Evolutionary conservation across 352 stramenopile genomes (phyloP).

Genomic region (Achlya hypogyna): DNA sequence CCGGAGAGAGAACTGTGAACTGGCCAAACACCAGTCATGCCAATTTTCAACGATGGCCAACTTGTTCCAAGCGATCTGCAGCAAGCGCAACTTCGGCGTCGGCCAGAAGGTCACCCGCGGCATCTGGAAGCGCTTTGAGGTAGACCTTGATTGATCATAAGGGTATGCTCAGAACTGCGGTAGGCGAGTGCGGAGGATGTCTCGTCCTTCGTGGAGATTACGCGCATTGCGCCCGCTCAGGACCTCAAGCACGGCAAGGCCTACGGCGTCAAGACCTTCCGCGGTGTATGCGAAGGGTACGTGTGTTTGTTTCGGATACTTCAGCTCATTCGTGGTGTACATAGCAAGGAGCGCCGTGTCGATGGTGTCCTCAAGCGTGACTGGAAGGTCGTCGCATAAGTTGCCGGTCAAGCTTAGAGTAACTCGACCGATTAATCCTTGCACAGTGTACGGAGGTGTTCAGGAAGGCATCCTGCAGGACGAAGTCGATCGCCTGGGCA

Average conservation of each 20-base stretch:
- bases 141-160: not conserved
- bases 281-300: slow-evolving; percentile 31
- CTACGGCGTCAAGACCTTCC: slow-evolving; percentile 72
- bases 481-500: too few relatives aligned
- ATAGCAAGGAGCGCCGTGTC: slow-evolving; percentile 16
- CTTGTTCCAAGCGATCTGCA: slow-evolving; percentile 65
- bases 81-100: slow-evolving; percentile 58
- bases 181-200: slow-evolving; percentile 21
- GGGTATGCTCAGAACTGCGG: not conserved
- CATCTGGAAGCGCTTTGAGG: slow-evolving; percentile 61
- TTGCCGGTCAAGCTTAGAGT: too few relatives aligned
- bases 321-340: not conserved
- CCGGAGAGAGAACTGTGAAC: not conserved
- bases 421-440: too few relatives aligned
- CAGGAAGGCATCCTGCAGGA: too few relatives aligned
- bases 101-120: slow-evolving; percentile 57
- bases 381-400: slow-evolving; percentile 17
- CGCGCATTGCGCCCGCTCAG: slow-evolving; percentile 51
- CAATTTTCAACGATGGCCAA: slow-evolving; percentile 26
- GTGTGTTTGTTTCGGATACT: not conserved
- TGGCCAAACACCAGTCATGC: not conserved
- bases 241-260: slow-evolving; percentile 84
- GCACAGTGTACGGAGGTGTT: too few relatives aligned
- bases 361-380: slow-evolving; percentile 18
- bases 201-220: slow-evolving; percentile 74